phyloP scores from a whole-genome alignment of 2,329 filamentous ascomycete species.

The Akanthomyces dipterigenus region DNA sequence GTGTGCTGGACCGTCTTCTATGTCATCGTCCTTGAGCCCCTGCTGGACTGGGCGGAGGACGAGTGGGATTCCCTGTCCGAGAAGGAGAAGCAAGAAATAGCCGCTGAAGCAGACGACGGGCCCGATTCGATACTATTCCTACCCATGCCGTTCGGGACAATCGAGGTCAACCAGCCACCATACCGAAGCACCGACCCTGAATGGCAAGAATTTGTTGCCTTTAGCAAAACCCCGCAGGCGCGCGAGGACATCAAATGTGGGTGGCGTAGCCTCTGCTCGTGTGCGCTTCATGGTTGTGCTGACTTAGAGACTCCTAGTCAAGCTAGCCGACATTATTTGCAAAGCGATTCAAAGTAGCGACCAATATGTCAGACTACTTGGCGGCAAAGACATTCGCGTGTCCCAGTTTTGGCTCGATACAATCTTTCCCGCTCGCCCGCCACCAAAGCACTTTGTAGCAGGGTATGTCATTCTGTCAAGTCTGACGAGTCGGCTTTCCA shows the following conservation, averaged over 20 bases:
- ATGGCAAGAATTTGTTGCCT: conserved; percentile 52
- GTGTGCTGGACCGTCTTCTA: conserved; percentile 38
- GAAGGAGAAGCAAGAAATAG: conserved; percentile 35
- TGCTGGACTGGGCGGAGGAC: conserved; percentile 36
- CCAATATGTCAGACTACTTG: conserved; percentile 32
- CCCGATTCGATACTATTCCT: conserved; percentile 47
- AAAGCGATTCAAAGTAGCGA: conserved; percentile 35
- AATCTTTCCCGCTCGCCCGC: conserved; percentile 51
- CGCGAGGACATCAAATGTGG: conserved; percentile 41
- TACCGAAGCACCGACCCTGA: conserved; percentile 56
- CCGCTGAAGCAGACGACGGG: conserved; percentile 35
- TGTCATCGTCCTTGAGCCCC: conserved; percentile 38
- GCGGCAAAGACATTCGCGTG: conserved; percentile 42
- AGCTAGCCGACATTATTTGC: conserved; percentile 32
- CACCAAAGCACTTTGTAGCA: conserved; percentile 51
- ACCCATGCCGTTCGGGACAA: conserved; percentile 54
- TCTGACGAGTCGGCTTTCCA: background rate
- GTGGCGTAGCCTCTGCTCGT: conserved; percentile 16
- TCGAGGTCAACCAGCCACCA: conserved; percentile 38
- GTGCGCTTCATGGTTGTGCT: background rate
- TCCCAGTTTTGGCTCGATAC: conserved; percentile 54
- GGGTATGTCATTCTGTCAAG: conserved; percentile 39
- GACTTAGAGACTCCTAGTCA: conserved; percentile 18
- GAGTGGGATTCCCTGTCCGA: conserved; percentile 36
- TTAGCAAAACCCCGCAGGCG: conserved; percentile 47